These are phyloP conservation scores for Coprinopsis cinerea DNA, from an alignment of 768 basidiomycete genomes.

Conservation along the genomic window DNA sequence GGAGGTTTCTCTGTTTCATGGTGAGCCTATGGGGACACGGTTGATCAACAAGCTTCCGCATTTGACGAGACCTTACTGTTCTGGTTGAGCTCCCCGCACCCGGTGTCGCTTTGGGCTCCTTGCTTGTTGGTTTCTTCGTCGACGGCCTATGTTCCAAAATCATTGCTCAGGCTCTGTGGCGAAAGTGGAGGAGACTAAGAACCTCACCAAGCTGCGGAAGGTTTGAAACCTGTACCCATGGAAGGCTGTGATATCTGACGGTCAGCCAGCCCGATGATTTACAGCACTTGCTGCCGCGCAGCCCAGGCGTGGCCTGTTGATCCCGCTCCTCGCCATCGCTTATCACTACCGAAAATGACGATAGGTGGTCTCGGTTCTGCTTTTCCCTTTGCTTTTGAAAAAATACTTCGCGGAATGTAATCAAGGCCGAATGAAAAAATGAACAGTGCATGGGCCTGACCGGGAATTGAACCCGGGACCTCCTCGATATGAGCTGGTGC, in stretches of 20 bases:
- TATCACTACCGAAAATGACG: too few species aligned
- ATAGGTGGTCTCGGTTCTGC: too few species aligned
- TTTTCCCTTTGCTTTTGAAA: too few species aligned
- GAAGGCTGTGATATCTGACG: background rate
- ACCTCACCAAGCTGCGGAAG: constrained; percentile 1
- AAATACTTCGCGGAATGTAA: background rate
- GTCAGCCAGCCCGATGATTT: constrained; percentile 1
- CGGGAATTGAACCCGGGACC: constrained; percentile 6
- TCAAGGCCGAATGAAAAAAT: background rate
- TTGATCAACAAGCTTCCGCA: background rate
- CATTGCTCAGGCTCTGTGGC: background rate
- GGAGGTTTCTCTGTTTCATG: constrained; percentile 18
- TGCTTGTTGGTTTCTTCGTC: background rate
- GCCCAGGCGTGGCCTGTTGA: too few species aligned
- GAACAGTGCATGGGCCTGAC: constrained; percentile 30
- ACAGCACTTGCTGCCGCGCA: too few species aligned
- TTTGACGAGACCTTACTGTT: background rate
- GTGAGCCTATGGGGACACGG: background rate
- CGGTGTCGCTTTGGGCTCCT: background rate
- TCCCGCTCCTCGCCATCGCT: too few species aligned
- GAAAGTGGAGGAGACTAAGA: background rate
- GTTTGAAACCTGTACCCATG: background rate
- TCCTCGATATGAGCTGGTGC: constrained; percentile 52
- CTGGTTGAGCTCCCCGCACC: too few species aligned
- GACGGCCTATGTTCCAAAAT: constrained; percentile 8